Evolutionary conservation across 257 asterid genomes (phyloP).

Genomic region (Verbena officinalis): DNA sequence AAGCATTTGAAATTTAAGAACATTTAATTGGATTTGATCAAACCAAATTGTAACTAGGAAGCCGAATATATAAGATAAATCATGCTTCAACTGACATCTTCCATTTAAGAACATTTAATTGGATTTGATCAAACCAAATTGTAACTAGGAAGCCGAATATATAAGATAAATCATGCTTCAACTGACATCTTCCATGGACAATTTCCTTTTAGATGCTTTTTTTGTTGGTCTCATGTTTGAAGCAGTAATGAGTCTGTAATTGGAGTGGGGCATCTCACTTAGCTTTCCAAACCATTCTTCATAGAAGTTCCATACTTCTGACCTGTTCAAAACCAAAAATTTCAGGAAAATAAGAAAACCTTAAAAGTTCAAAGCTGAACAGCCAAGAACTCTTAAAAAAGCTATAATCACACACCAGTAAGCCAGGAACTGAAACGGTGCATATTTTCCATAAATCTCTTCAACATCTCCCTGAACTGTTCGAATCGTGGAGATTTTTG

Average conservation of each 20-base stretch:
- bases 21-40: no score
- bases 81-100: slow-evolving; percentile 12
- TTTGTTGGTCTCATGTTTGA: slow-evolving; percentile 60
- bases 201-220: slow-evolving; percentile 41
- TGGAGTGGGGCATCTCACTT: slow-evolving; percentile 57
- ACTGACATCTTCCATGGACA: slow-evolving; percentile 1
- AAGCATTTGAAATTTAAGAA: no score
- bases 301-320: slow-evolving; percentile 75
- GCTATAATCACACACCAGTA: slow-evolving; percentile 55
- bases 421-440: slow-evolving; percentile 85
- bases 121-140: no score
- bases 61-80: slow-evolving; percentile 3
- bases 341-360: not conserved
- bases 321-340: slow-evolving; percentile 47
- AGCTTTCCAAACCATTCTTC: slow-evolving; percentile 77
- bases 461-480: slow-evolving; percentile 66
- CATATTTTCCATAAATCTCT: slow-evolving; percentile 60
- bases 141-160: no score
- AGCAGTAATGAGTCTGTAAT: slow-evolving; percentile 76
- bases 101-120: no score
- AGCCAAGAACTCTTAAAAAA: not conserved
- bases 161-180: slow-evolving; percentile 21
- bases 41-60: no score
- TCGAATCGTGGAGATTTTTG: slow-evolving; percentile 39
- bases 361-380: slow-evolving; percentile 17